Base-by-base conservation (phyloP, 2,329 filamentous ascomycete genomes). In the Fusarium tuaranense region DNA sequence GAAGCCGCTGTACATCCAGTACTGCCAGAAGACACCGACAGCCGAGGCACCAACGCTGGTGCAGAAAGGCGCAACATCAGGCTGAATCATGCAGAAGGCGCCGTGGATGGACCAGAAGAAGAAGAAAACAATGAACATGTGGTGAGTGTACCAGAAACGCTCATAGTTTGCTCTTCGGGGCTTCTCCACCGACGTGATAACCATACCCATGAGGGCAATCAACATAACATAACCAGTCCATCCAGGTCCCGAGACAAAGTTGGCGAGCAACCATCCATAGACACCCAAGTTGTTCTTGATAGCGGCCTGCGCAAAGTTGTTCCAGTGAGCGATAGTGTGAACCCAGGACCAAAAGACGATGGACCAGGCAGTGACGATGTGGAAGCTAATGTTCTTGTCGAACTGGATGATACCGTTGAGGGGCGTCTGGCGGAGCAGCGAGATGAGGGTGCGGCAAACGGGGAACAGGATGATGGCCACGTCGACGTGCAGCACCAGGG, bases 71-170 rank as follows among this genome's bases (percentile, higher is more conserved):
- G 92, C 92, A 72, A 93, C 90, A 81, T 97, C 94, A 63, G 94
- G 92, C 83, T 94, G 94, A 79, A 96, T 96, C 94, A 97, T 96
- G 84, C 94, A 96, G 86, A 95, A 97, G 30, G 93, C 93, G 68
- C 94, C 94, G 83, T 97, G 94, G 78, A 96, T 89, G n/a, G 94
- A 92, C 94, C 94, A 97, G 87, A 97, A 95, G 77, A 96, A 87
- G 86, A 97, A 97, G 88, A 97, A 97, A 74, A 96, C 80, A 83
- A 96, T 90, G 82, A 97, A 97, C 82, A 97, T 89, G 85, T 97
- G 94, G 84, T 97, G 94, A 2, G 93, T 94, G 83, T 95, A 95
- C 94, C 94, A 97, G 87, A 97, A 97, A 30, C 94, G 92, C 83
- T 96, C 94, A 82, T 94, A 96, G 85, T 97, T 95, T 71, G 92